Evolutionary conservation across 2,329 filamentous ascomycete genomes (phyloP), one percentile per base, ranked within the genome.

Genomic region (Elsinoe australis): DNA sequence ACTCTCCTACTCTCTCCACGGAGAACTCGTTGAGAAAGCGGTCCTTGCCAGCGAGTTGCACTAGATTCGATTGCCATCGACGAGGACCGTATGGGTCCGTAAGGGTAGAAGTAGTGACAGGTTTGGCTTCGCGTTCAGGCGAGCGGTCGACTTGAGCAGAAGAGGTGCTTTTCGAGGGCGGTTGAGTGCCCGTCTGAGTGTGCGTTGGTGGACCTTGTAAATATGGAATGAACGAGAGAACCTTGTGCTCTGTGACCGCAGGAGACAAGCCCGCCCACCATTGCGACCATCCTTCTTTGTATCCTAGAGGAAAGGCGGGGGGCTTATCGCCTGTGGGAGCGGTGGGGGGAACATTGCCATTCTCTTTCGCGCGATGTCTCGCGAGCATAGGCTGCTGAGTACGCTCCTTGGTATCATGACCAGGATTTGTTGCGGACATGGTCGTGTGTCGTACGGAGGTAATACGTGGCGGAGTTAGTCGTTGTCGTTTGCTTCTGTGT

Each of bases 231-330:
- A 83, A 85, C 51, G 81, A 83, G 55, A 98, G 79, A 22, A 98
- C 89, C 58, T 80, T 83, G 61, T 90, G 86, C 69, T 98, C 92
- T 9, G 90, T 89, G 19, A 81, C 75, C 14, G 83, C 81, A 2
- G 92, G 85, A 1, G 88, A 82, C n/a, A 92, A 71, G 53, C 80
- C 83, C 8, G 82, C 78, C 92, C 92, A 98, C 87, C 92, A 96
- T 74, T 96, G 90, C 56, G 78, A 83, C 54, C 87, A 87, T 12
- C 87, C 90, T 51, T 95, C 88, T 60, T 89, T 92, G 69, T 95
- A 95, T 42, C 88, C 83, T 17, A 96, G 69, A 2, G 92, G 89
- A 56, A 98, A 96, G 47, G 62, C 67, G 39, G 53, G 56, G 9
- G 49, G 45, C 39, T 57, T 56, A 8, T 29, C 42, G 2, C 46